These are phyloP conservation scores for Fusarium anthophilum DNA, from an alignment of 2,329 filamentous ascomycete species.

Conservation along the genomic window DNA sequence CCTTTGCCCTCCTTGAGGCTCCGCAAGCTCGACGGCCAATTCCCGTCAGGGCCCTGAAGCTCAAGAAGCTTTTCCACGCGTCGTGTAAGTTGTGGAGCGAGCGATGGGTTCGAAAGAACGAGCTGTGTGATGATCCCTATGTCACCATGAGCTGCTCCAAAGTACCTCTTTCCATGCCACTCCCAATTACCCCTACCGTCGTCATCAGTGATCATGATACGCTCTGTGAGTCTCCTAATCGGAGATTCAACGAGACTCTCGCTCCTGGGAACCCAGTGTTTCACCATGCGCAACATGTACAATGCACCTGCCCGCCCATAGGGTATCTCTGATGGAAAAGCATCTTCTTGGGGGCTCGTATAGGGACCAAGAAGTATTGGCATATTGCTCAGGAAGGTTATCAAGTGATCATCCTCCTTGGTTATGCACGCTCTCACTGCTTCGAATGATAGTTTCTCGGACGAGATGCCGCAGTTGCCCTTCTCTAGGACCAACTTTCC, in stretches of 20 bases:
- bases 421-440: conserved; percentile 57
- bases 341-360: conserved; percentile 46
- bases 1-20: conserved; percentile 53
- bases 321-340: conserved; percentile 67
- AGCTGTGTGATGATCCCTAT: conserved; percentile 78
- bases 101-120: conserved; percentile 64
- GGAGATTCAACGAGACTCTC: conserved; percentile 60
- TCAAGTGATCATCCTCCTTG: conserved; percentile 50
- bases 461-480: conserved; percentile 59
- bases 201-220: conserved; percentile 63
- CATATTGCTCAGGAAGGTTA: conserved; percentile 53
- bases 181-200: conserved; percentile 62
- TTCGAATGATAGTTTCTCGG: conserved; percentile 58
- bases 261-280: conserved; percentile 62
- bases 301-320: conserved; percentile 75
- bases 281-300: conserved; percentile 72
- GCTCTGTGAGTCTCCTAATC: conserved; percentile 65
- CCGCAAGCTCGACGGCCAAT: conserved; percentile 67
- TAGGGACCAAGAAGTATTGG: conserved; percentile 45
- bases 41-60: conserved; percentile 68
- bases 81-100: conserved; percentile 62
- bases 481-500: conserved; percentile 49
- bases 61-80: conserved; percentile 65
- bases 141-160: conserved; percentile 74
- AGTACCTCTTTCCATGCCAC: conserved; percentile 70